Evolutionary conservation across 768 basidiomycete species (phyloP).

Genomic region (Tulasnella sp.): DNA sequence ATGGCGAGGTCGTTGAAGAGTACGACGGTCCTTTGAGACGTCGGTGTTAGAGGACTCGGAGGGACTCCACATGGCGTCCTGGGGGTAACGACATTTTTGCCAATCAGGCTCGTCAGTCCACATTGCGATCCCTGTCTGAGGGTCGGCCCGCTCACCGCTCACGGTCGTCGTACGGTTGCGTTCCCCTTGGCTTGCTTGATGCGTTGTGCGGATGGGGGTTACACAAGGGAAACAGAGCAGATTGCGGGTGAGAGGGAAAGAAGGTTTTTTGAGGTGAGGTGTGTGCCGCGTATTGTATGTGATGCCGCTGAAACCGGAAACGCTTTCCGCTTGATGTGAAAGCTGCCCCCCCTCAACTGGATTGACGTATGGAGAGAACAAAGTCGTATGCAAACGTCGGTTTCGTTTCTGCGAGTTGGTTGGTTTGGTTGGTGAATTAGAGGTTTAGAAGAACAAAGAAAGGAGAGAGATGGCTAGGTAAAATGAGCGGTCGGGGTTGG

Average conservation of each 20-base stretch:
- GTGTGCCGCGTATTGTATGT: neutral
- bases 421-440: neutral
- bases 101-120: neutral
- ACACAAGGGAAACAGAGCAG: neutral
- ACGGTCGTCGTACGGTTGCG: neutral
- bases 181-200: neutral
- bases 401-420: neutral
- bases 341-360: neutral
- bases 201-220: neutral
- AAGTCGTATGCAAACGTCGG: neutral
- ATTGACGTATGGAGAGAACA: neutral
- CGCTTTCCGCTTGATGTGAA: neutral
- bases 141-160: neutral
- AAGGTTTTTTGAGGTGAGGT: neutral
- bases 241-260: neutral
- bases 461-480: neutral
- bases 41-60: neutral
- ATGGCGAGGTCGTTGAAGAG: neutral
- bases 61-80: conserved; percentile 1
- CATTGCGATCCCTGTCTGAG: conserved; percentile 2
- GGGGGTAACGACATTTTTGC: neutral
- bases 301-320: neutral
- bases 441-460: too few relatives aligned
- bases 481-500: neutral
- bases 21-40: neutral